These are phyloP conservation scores for Sicyos baderoa DNA, from an alignment of 306 rosid species.

Conservation along the genomic window DNA sequence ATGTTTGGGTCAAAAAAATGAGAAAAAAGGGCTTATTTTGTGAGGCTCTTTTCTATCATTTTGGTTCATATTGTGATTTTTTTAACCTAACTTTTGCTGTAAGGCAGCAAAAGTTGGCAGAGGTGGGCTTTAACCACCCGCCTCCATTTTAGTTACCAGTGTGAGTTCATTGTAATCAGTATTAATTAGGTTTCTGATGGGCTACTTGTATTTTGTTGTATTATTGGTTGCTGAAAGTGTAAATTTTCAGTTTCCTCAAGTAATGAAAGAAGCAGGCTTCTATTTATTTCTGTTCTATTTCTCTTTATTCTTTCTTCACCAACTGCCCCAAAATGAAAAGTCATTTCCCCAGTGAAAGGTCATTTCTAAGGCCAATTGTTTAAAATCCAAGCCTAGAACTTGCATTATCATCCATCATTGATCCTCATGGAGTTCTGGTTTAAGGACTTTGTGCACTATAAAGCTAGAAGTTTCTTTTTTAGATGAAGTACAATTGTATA, in stretches of 20 bases:
- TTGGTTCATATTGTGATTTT: conserved; percentile 17
- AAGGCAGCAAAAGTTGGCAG: conserved; percentile 31
- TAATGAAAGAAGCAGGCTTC: conserved; percentile 22
- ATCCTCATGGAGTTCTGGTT: not conserved
- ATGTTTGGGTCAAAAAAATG: conserved; percentile 34
- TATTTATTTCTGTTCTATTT: not conserved
- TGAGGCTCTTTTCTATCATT: conserved; percentile 40
- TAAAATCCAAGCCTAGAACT: not conserved
- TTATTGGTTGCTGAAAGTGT: conserved; percentile 33
- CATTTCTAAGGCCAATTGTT: not conserved
- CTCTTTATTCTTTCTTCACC: conserved; percentile 6
- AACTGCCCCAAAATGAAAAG: not conserved
- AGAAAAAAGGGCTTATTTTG: conserved; percentile 53
- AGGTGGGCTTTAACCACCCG: conserved; percentile 84
- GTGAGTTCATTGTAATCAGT: not conserved
- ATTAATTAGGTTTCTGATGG: conserved; percentile 18
- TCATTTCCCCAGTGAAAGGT: too few relatives aligned
- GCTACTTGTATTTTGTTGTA: conserved; percentile 8
- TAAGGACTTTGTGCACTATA: not conserved
- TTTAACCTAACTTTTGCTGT: conserved; percentile 27
- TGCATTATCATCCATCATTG: too few relatives aligned
- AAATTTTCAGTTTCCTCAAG: conserved; percentile 35
- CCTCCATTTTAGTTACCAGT: conserved; percentile 30
- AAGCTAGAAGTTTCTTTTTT: not conserved
- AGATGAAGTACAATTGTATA: too few relatives aligned